Base-by-base conservation (phyloP, 306 rosid species). In the Corylus americana region DNA sequence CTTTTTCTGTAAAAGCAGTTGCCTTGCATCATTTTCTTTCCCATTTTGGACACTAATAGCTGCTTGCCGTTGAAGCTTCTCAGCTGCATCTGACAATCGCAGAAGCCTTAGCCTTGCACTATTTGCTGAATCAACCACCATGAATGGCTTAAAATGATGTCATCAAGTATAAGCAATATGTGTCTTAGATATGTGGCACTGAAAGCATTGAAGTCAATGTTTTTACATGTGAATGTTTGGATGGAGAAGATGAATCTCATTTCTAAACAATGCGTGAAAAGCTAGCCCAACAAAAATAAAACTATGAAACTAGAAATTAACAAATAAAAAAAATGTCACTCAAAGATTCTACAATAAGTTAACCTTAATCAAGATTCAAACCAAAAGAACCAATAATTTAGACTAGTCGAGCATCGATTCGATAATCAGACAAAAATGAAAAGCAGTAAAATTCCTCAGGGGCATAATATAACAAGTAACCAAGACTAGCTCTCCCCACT, bases 51-150 rank as follows among this genome's bases (percentile, higher is more conserved):
- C 86, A 66, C 80, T 89, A 70, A 88, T 62, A 66, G 96, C 92
- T 48, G 98, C 98, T 84, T 93, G 97, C 69, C 86, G 87, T 80
- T 83, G 81, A 71, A 95, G 92, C 78, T 95, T 92, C 86, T 95
- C 97, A n/a, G 98, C 98, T 49, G 98, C 92, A 81, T 92, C 98
- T 45, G 98, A 92, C 80, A 95, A 85, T 18, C 98, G 89, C 76
- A 92, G 74, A 53, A 95, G 91, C 87, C 97, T 93, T 76, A 80
- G 59, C 77, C 98, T 91, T 59, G 98, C 97, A 88, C 78, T 93
- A 76, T 85, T 91, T 57, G 98, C 98, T 95, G 85, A 53, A 74
- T 75, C 72, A 87, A 74, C 67, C 79, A 75, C 61, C 81, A 81
- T 50, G 29, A 58, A 11, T 48, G 83, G 39, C 79, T 70, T 78